phyloP scores from a whole-genome alignment of 2,329 filamentous ascomycete species.

The Mollisiaceae sp. region DNA sequence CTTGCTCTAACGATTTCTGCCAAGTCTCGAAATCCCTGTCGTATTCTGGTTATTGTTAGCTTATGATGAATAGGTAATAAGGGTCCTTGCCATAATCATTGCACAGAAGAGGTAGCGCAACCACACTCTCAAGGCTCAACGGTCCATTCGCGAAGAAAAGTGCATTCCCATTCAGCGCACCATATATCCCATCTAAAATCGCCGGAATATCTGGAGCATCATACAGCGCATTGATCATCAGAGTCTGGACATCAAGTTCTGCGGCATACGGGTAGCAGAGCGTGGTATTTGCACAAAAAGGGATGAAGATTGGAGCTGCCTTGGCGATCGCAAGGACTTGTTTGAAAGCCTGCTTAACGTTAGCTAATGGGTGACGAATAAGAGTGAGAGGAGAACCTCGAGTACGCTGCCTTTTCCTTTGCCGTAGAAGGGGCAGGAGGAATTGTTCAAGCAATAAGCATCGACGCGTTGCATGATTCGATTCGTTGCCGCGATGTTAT shows the following conservation, averaged over 20 bases:
- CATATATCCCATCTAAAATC: slow-evolving; percentile 2
- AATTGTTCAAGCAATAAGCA: slow-evolving; percentile 24
- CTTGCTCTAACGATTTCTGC: neutral
- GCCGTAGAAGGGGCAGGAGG: slow-evolving; percentile 20
- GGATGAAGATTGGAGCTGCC: neutral
- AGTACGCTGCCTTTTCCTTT: slow-evolving; percentile 12
- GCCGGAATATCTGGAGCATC: neutral
- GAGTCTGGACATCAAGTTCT: neutral
- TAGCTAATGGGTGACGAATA: no score
- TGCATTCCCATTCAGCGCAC: neutral
- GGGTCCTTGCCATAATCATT: neutral
- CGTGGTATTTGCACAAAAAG: neutral
- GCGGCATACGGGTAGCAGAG: neutral
- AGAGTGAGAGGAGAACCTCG: neutral
- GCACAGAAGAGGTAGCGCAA: neutral
- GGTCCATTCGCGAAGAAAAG: neutral
- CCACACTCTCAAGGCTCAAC: neutral
- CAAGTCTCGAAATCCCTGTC: neutral
- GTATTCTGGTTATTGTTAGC: neutral
- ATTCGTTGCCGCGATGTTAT: slow-evolving; percentile 18
- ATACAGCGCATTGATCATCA: neutral
- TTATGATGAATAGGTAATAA: neutral
- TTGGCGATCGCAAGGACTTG: neutral
- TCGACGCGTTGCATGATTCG: slow-evolving; percentile 23
- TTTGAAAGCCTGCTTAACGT: neutral